A percentile compares a stretch with the other conserved stretches of the same genome.
phyloP scores from a whole-genome alignment of 2,329 filamentous ascomycete species.

The Phyllosticta citribraziliensis region DNA sequence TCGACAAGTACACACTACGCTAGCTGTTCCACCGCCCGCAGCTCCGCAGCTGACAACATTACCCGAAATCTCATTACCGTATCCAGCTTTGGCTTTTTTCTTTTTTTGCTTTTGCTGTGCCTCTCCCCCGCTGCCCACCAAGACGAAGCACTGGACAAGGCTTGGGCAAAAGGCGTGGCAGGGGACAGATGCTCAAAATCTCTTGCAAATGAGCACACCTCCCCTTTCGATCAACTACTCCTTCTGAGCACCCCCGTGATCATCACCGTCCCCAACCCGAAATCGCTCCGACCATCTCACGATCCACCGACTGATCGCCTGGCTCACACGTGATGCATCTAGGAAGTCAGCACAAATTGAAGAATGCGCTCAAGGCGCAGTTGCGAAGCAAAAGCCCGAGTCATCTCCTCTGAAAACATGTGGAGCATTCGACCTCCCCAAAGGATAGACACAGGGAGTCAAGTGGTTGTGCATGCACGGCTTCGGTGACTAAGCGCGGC shows the following conservation, averaged over 20 bases:
- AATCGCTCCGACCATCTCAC: neutral
- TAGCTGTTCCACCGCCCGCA: neutral
- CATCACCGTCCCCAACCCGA: neutral
- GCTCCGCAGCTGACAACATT: neutral
- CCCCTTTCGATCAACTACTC: neutral
- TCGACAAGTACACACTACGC: neutral
- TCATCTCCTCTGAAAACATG: no score
- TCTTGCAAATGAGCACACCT: no score
- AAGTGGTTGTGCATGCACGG: no score
- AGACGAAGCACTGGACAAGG: neutral
- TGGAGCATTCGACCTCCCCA: no score
- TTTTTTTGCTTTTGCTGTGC: neutral
- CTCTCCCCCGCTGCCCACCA: neutral
- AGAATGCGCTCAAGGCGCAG: no score
- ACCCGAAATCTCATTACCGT: neutral
- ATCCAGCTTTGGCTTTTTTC: neutral
- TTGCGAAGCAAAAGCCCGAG: no score
- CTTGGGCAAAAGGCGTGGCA: no score
- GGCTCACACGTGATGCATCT: neutral
- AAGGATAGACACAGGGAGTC: no score
- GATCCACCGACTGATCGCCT: neutral
- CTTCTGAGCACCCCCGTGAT: neutral
- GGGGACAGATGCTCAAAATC: no score
- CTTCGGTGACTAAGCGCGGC: no score
- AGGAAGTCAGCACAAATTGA: no score